Percentiles rank a stretch among this genome's conserved stretches.
Conservation (phyloP, 2,329 filamentous ascomycete species). For the Beauveria rudraprayagi region DNA sequence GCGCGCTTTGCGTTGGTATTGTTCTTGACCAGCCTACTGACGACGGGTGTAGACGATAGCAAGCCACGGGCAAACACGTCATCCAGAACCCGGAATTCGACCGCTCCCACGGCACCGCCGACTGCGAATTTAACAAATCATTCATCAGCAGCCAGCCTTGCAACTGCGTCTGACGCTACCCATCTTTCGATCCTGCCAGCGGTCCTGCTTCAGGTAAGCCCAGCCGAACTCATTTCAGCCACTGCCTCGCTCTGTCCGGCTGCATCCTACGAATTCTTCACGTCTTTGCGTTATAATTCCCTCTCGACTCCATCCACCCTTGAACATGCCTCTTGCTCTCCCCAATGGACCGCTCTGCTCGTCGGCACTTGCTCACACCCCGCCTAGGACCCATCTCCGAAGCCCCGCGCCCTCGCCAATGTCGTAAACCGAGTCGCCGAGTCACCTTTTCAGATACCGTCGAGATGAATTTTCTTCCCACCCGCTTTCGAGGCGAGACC, state of each 20-base stretch:
- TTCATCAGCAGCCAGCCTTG: not conserved
- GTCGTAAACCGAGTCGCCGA: constrained; percentile 25
- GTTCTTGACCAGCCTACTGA: not conserved
- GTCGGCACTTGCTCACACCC: constrained; percentile 6
- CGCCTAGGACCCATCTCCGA: constrained; percentile 14
- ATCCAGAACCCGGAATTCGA: not conserved
- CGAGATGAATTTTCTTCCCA: constrained; percentile 50
- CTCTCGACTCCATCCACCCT: not conserved
- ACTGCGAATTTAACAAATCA: not conserved
- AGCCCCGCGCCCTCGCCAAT: constrained; percentile 21
- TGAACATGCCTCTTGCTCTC: not conserved
- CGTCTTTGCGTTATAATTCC: not conserved
- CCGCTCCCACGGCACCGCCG: not conserved
- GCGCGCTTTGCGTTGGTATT: not conserved
- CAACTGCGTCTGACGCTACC: constrained; percentile 2
- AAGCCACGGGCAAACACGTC: not conserved
- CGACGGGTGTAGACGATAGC: not conserved
- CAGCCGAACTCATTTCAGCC: not conserved
- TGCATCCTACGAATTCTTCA: not conserved
- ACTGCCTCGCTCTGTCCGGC: not conserved
- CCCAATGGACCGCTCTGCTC: constrained; percentile 1
- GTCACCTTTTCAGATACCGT: constrained; percentile 27
- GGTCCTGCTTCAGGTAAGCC: constrained; percentile 6
- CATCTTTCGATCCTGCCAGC: not conserved
- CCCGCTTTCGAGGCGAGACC: constrained; percentile 54